phyloP scores from a whole-genome alignment of 306 rosid species.

The Cicer cuneatum region DNA sequence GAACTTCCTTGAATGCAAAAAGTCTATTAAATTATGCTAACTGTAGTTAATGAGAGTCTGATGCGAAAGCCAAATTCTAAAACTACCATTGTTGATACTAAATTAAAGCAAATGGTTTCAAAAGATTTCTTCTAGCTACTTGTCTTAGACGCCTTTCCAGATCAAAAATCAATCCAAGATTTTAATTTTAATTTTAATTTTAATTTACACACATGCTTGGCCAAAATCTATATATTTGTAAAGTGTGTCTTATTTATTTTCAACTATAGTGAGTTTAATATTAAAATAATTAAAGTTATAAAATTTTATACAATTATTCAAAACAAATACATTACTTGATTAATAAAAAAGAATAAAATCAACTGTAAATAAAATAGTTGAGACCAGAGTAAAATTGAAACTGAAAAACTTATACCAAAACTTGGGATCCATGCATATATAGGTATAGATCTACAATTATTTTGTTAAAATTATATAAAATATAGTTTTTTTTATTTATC shows the following conservation, averaged over 20 bases:
- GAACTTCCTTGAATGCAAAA: slow-evolving; percentile 40
- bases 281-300: no score
- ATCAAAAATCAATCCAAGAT: slow-evolving; percentile 27
- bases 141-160: slow-evolving; percentile 44
- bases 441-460: no score
- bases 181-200: neutral
- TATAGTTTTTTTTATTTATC: no score
- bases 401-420: no score
- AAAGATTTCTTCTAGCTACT: slow-evolving; percentile 37
- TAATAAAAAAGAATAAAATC: no score
- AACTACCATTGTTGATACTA: slow-evolving; percentile 45
- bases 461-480: no score
- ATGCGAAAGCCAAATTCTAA: slow-evolving; percentile 41
- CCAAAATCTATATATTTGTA: slow-evolving; percentile 28
- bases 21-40: slow-evolving; percentile 41
- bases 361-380: no score
- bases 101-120: slow-evolving; percentile 43
- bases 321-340: no score
- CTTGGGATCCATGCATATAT: no score
- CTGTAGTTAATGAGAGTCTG: slow-evolving; percentile 44
- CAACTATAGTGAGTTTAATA: no score
- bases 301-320: no score
- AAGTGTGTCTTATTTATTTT: slow-evolving; percentile 28
- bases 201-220: neutral
- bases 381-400: no score